Base-by-base conservation (phyloP, 2,329 filamentous ascomycete species). In the Aspergillus hiratsukae region DNA sequence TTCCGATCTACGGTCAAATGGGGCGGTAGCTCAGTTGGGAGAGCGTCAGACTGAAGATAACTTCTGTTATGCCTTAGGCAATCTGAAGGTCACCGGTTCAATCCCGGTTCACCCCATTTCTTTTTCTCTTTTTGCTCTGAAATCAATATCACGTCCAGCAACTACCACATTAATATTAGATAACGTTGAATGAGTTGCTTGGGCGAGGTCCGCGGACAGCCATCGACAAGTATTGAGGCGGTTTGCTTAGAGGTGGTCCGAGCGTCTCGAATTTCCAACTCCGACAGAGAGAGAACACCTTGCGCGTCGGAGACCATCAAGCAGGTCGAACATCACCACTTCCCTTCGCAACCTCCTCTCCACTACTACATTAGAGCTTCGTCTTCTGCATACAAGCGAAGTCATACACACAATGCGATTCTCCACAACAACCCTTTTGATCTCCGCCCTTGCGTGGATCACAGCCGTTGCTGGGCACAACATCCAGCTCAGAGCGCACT, bases 401-500 rank as follows among this genome's bases (percentile, higher is more conserved):
- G 56, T 19, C 14, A 25, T 19, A 50, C 41, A 21, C 62, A 69
- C 53, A 41, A 79, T 79, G 76, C 73, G 72, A 58, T 72, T 78
- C 63, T 71, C 69, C 61, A 61, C 71, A 54, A 66, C 69, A 53
- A 65, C 74, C 54, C 66, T 77, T 56, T 64, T 77, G 55, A 74
- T 83, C 64, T 81, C 81, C 63, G 79, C 79, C 69, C 74, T 89
- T 72, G 80, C 71, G 48, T 76, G 72, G 69, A 70, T 86, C 67
- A 83, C 85, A 66, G 81, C 87, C 64, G 82, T 84, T 60, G 75
- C 84, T 64, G 91, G 90, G 67, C 94, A 99, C 84, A 97, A 95
- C 81, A 97, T 99, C 77, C 90, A 94, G 75, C 87, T 99, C 70
- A 88, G 88, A 61, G 88, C 92, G 66, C 91, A 99, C 78, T 90